phyloP scores from a whole-genome alignment of 495 filamentous ascomycete species.

The Umbilicaria muhlenbergii region DNA sequence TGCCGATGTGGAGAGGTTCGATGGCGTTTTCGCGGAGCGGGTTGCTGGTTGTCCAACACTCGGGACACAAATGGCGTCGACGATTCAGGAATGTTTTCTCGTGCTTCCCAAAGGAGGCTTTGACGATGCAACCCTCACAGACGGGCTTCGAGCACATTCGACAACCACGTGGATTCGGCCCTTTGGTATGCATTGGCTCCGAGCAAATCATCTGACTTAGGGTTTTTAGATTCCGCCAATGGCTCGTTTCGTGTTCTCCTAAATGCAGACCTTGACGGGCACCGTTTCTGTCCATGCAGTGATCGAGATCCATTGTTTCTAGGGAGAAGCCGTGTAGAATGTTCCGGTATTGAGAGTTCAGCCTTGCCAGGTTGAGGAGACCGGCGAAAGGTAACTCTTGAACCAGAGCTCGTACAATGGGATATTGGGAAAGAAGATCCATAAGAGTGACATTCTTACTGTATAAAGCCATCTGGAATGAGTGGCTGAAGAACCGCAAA shows the following conservation, averaged over 20 bases:
- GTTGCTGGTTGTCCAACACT: conserved; percentile 8
- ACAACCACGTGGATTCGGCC: conserved; percentile 7
- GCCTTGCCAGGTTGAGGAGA: conserved; percentile 12
- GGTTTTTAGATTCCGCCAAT: conserved; percentile 14
- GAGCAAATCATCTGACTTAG: conserved; percentile 9
- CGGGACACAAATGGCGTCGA: conserved; percentile 9
- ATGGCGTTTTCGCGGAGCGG: neutral
- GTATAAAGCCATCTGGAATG: too few species aligned
- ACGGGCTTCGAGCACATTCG: conserved; percentile 15
- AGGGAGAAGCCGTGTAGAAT: conserved; percentile 12
- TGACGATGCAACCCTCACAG: conserved; percentile 17
- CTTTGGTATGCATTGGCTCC: conserved; percentile 10
- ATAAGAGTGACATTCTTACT: conserved; percentile 1
- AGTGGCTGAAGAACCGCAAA: too few species aligned
- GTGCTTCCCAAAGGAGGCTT: conserved; percentile 12
- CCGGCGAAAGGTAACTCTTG: conserved; percentile 10
- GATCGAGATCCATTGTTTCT: neutral
- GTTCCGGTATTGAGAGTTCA: conserved; percentile 9
- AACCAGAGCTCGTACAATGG: conserved; percentile 9
- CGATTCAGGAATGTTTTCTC: conserved; percentile 12
- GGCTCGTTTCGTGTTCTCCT: conserved; percentile 9
- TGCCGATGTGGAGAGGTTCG: too few species aligned
- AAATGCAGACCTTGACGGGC: conserved; percentile 3
- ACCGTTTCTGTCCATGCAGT: neutral
- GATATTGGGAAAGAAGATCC: conserved; percentile 11